These are phyloP conservation scores for Boletus subparvulus DNA, from an alignment of 768 basidiomycete species.

Conservation along the genomic window DNA sequence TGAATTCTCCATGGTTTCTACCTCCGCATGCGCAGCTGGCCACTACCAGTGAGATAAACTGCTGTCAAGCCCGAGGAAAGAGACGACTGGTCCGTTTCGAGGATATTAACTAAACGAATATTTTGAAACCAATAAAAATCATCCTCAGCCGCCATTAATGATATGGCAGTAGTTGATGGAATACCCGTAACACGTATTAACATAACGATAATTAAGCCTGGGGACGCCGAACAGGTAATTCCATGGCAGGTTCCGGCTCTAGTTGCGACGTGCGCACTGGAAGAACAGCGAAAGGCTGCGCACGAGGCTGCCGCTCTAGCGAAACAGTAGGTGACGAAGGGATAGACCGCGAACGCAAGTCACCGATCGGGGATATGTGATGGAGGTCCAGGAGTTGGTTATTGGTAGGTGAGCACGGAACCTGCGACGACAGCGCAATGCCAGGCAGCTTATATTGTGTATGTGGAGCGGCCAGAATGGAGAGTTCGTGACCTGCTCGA, in stretches of 20 bases:
- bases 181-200: not conserved
- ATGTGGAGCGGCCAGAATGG: constrained; percentile 1
- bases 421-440: not conserved
- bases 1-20: not conserved
- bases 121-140: not conserved
- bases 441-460: not conserved
- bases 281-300: constrained; percentile 17
- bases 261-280: constrained; percentile 34
- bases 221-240: constrained; percentile 20
- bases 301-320: constrained; percentile 1
- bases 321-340: not conserved
- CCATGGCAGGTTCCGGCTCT: constrained; percentile 35
- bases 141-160: not conserved
- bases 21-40: not conserved
- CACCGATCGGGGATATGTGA: not conserved
- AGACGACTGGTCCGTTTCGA: not conserved
- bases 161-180: not conserved
- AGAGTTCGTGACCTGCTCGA: constrained; percentile 16
- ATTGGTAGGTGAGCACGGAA: not conserved
- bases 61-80: no score
- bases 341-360: not conserved
- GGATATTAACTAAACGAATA: no score
- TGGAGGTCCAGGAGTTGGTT: not conserved
- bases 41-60: not conserved
- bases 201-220: not conserved